Conservation (phyloP, 1,284 basidiomycete species). For the Singerocomus inundabilis region DNA sequence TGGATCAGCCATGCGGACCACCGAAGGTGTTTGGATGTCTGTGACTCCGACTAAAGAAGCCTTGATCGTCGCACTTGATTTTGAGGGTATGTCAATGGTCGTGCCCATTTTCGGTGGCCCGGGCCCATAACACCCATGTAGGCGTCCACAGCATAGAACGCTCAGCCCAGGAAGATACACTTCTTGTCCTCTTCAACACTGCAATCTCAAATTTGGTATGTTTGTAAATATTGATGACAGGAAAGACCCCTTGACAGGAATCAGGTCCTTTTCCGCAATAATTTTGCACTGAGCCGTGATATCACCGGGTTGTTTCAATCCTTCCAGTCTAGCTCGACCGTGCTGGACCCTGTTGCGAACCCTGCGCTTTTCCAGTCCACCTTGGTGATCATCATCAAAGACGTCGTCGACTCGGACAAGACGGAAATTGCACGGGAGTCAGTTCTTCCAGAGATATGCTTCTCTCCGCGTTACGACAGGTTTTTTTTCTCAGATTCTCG, state of each 20-base stretch:
- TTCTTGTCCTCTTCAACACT: conserved; percentile 62
- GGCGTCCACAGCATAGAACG: conserved; percentile 63
- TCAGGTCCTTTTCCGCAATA: conserved; percentile 62
- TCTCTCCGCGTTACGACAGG: neutral
- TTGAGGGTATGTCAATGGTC: conserved; percentile 45
- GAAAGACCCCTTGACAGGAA: neutral
- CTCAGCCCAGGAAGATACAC: conserved; percentile 59
- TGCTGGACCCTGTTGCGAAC: conserved; percentile 57
- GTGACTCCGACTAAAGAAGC: conserved; percentile 55
- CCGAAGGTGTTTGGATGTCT: conserved; percentile 67
- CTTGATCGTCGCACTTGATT: conserved; percentile 59
- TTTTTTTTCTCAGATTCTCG: conserved; percentile 39
- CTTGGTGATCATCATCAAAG: conserved; percentile 63
- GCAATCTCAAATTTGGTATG: conserved; percentile 60
- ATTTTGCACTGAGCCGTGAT: conserved; percentile 58
- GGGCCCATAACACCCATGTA: conserved; percentile 20
- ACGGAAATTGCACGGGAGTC: conserved; percentile 56
- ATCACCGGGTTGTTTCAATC: conserved; percentile 61
- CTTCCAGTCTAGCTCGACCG: conserved; percentile 58
- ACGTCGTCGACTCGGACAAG: conserved; percentile 57
- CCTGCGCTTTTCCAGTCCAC: conserved; percentile 58
- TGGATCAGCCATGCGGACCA: conserved; percentile 64
- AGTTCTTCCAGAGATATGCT: conserved; percentile 9
- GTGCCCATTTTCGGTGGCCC: too few relatives aligned
- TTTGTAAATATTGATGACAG: neutral